Evolutionary conservation across 1,139 yeast species (phyloP).

Genomic region (Zhuliangozyma parablackwelliae): DNA sequence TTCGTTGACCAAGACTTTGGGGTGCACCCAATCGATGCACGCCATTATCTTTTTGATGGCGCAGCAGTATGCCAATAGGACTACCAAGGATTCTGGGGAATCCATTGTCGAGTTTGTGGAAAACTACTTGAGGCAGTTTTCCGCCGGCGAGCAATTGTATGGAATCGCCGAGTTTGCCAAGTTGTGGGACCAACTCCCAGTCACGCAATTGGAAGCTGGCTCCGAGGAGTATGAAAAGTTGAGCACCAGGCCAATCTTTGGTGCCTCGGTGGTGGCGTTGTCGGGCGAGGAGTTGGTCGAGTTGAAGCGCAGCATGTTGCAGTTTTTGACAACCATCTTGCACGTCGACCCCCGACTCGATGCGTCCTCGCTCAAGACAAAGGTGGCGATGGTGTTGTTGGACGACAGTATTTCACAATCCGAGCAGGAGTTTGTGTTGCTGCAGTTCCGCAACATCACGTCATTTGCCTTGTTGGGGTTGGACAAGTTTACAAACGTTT

Average conservation of each 20-base stretch:
- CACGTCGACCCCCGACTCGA: conserved; percentile 20
- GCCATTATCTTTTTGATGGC: conserved; percentile 75
- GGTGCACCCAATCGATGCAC: conserved; percentile 64
- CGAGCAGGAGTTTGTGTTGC: conserved; percentile 28
- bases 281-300: conserved; percentile 44
- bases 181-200: conserved; percentile 52
- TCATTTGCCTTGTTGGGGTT: conserved; percentile 34
- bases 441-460: conserved; percentile 41
- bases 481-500: conserved; percentile 23
- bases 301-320: conserved; percentile 50
- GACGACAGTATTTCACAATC: conserved; percentile 36
- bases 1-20: conserved; percentile 72
- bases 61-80: conserved; percentile 62
- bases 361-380: conserved; percentile 48
- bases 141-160: conserved; percentile 62
- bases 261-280: conserved; percentile 53
- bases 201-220: conserved; percentile 30
- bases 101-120: conserved; percentile 67
- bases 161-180: conserved; percentile 55
- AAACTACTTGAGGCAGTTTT: conserved; percentile 63
- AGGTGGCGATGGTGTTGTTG: conserved; percentile 52
- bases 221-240: conserved; percentile 35
- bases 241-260: conserved; percentile 58
- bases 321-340: conserved; percentile 26
- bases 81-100: conserved; percentile 61